phyloP scores from a whole-genome alignment of 2,329 filamentous ascomycete genomes.

The Fusarium citri region DNA sequence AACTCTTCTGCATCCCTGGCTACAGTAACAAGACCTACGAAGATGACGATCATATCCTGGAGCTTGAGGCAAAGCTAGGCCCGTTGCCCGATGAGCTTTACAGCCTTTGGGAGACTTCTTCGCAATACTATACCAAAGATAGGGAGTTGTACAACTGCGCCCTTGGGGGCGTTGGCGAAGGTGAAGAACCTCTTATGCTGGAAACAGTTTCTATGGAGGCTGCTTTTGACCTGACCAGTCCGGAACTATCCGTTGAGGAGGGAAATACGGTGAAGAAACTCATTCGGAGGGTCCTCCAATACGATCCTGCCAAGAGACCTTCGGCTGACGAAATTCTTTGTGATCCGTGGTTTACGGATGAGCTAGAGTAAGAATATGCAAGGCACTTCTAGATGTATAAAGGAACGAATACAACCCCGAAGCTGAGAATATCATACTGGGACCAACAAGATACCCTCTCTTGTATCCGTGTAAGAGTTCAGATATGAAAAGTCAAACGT shows the following conservation, averaged over 20 bases:
- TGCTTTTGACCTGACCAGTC: neutral
- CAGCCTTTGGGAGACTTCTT: conserved; percentile 4
- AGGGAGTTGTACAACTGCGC: conserved; percentile 11
- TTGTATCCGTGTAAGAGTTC: fast-evolving
- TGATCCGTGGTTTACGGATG: neutral
- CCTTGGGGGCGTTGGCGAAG: conserved; percentile 4
- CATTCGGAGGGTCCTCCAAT: neutral
- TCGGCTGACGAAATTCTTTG: neutral
- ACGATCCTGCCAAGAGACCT: neutral
- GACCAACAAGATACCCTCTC: fast-evolving
- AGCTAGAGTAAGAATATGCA: neutral
- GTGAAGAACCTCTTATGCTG: neutral
- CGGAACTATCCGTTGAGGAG: neutral
- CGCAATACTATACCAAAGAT: conserved; percentile 9
- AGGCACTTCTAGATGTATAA: too few species aligned
- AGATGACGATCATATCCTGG: conserved; percentile 5
- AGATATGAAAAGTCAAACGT: too few species aligned
- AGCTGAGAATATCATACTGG: too few species aligned
- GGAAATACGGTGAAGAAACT: conserved; percentile 1
- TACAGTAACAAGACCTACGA: neutral
- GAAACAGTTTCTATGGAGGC: conserved; percentile 7
- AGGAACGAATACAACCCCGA: fast-evolving
- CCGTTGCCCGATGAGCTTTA: neutral
- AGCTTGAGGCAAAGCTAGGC: neutral
- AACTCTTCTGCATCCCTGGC: conserved; percentile 6